Base-by-base conservation (phyloP, 1,284 basidiomycete genomes). In the Wallemia ichthyophaga region DNA sequence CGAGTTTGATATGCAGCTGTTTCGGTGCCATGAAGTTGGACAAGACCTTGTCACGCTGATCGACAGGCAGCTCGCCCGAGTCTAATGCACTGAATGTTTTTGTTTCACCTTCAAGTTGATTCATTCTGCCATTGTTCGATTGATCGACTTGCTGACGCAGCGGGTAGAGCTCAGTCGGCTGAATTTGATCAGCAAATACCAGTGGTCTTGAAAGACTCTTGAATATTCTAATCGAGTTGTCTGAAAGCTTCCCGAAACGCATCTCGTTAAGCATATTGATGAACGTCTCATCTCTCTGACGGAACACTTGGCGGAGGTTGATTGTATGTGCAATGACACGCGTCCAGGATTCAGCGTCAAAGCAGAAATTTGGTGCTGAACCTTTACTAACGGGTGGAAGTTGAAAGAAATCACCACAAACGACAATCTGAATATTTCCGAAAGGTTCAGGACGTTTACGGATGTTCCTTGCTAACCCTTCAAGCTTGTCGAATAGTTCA, bases 351-450 rank as follows among this genome's bases (percentile, higher is more conserved):
- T 78, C 71, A 3, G 88, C 86, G 66, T 99, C 88, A 66, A 99
- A 98, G 1, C 84, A 83, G 68, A 94, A 95, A 61, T 68, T 73
- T 11, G 73, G 62, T 59, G 66, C 65, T 0, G 67, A 67, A 2
- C 71, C 66, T 61, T 71, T 71, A 60, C 69, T 66, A 3, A 99
- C 88, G 0, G 94, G 92, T 1, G 94, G 94, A 3, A 99, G 74
- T 69, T 99, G 91, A 71, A 87, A 94, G 71, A 96, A 98, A 68
- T 98, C 91, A 24, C 91, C 91, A 0, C 87, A 91, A 15, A 94
- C 75, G 62, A 91, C 78, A 61, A 99, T 72, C 74, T 92, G 88
- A 28, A 98, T 91, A 0, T 91, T 92, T n/a, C 94, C 92, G 63
- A 95, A 98, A 0, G 91, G 85, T 57, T 71, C 68, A 0, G 69